Conservation (phyloP, 2,329 filamentous ascomycete species). For the Allantophomopsis cytisporea region DNA sequence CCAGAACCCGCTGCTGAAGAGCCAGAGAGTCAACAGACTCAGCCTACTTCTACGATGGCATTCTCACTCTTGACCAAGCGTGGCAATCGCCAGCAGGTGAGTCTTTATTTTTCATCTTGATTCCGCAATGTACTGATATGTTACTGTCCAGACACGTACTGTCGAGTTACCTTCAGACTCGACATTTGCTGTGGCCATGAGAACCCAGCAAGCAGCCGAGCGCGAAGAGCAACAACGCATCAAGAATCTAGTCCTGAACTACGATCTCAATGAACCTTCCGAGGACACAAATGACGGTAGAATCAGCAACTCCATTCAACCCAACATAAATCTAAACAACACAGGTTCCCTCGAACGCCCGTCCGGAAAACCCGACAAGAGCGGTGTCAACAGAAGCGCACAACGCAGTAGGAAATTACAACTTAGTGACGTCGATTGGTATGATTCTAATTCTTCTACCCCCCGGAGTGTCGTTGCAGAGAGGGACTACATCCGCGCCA, state of each 20-base stretch:
- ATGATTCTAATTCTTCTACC: constrained; percentile 22
- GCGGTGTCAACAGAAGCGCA: constrained; percentile 35
- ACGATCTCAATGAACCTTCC: constrained; percentile 68
- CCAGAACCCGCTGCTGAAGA: constrained; percentile 25
- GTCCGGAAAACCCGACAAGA: constrained; percentile 24
- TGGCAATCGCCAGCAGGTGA: constrained; percentile 85
- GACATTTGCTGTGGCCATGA: constrained; percentile 91
- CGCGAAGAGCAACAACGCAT: constrained; percentile 95
- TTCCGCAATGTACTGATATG: background rate
- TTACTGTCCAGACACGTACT: constrained; percentile 60
- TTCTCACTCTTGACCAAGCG: constrained; percentile 94
- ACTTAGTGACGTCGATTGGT: constrained; percentile 97
- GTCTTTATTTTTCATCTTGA: constrained; percentile 7
- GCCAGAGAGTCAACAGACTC: constrained; percentile 13
- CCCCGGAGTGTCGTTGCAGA: too few species aligned
- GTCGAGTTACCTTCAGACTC: constrained; percentile 87
- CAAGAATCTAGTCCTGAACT: constrained; percentile 94
- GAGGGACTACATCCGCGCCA: too few species aligned
- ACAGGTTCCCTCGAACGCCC: constrained; percentile 39
- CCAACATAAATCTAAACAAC: constrained; percentile 36
- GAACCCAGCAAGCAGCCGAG: constrained; percentile 86
- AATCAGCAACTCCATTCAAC: constrained; percentile 25
- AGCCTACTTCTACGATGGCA: constrained; percentile 61
- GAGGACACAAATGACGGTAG: constrained; percentile 68
- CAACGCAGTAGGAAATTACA: constrained; percentile 85